phyloP scores from a whole-genome alignment of 2,329 filamentous ascomycete genomes.

The Phialophora tarda region DNA sequence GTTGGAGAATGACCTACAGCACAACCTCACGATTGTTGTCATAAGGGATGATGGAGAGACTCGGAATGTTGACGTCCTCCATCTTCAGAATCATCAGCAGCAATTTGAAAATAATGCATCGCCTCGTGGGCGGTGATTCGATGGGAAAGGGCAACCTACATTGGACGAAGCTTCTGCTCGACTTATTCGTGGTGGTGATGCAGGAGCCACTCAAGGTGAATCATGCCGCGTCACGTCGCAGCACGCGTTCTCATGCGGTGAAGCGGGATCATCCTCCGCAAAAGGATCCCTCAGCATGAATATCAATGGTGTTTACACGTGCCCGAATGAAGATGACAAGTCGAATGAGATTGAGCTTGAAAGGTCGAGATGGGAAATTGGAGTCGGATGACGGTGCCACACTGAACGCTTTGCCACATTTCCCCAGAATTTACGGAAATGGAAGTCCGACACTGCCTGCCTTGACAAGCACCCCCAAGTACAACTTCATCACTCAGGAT shows the following conservation, averaged over 20 bases:
- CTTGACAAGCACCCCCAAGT: not conserved
- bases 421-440: slow-evolving; percentile 6
- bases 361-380: not conserved
- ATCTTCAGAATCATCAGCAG: slow-evolving; percentile 26
- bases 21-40: slow-evolving; percentile 53
- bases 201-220: slow-evolving; percentile 10
- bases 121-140: not conserved
- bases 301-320: not conserved
- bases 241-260: not conserved
- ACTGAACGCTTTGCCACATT: not conserved
- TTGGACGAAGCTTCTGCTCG: slow-evolving; percentile 5
- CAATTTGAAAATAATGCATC: not conserved
- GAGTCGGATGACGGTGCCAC: not conserved
- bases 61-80: slow-evolving; percentile 29
- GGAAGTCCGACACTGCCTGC: not conserved
- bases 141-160: slow-evolving; percentile 13
- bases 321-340: not conserved
- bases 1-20: slow-evolving; percentile 45
- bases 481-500: slow-evolving; percentile 10
- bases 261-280: slow-evolving; percentile 10
- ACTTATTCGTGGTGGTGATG: not conserved
- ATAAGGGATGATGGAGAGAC: slow-evolving; percentile 39
- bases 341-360: not conserved
- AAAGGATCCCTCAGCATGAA: not conserved
- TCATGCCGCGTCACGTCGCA: slow-evolving; percentile 8